Evolutionary conservation across 352 stramenopile genomes (phyloP), one percentile per base, ranked within the genome.

Genomic region (Phytophthora vignae): DNA sequence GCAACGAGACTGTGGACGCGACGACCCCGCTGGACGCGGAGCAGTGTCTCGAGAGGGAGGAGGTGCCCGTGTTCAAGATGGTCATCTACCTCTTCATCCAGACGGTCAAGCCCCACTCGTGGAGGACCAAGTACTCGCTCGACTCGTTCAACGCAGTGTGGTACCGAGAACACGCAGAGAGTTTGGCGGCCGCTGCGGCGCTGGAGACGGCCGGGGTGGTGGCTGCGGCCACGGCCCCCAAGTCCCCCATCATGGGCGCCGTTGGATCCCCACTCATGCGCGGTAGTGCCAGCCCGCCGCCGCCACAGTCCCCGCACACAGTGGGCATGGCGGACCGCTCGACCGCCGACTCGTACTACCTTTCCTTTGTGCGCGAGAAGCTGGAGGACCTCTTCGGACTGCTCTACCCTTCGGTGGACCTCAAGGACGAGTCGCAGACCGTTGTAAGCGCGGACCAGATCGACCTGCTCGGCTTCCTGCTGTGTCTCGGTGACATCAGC

Each of bases 121-220:
- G 79, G 83, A 83, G 84, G 40, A 69, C 78, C 46, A 92, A 92
- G 73, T 88, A 92, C 74, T 87, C 86, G 57, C 78, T 93, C 22
- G 85, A 94, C 44, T 84, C 82, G 29, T 93, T 90, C 65, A 93
- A 93, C 64, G 84, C 89, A 21, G 84, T 93, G 12, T 96, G 88
- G 87, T 91, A 92, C 65, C 80, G 85, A 15, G 87, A 93, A 60
- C 77, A 91, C 62, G 83, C 77, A 0, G 79, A 84, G 17, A 85
- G 71, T 63, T 77, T 84, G 36, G 77, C 78, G n/a, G 19, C 69
- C 1, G 79, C 79, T 1, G 79, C 73, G 3, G 73, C 80, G 8
- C 54, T 85, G 27, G 75, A 79, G n/a, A 63, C 68, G 48, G 59
- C 77, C 8, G 40, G 64, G 2, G 56, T 61, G 36, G 46, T 75